Conservation (phyloP, 208 protist species). For the Novymonas esmeraldas region DNA sequence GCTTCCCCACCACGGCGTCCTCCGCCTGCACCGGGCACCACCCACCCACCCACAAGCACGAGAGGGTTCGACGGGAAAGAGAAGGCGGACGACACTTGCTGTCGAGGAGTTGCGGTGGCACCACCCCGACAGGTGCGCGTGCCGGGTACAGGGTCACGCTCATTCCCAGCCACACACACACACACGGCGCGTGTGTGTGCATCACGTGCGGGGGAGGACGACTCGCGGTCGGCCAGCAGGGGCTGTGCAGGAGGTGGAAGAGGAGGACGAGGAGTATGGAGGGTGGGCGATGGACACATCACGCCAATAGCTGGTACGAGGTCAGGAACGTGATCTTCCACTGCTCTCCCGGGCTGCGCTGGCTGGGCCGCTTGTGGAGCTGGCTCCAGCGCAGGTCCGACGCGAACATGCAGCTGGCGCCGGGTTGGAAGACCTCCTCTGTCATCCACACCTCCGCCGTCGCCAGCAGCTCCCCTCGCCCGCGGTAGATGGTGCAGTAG, state of each 20-base stretch:
- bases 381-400: constrained; percentile 38
- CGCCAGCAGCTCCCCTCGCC: constrained; percentile 44
- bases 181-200: no score
- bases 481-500: constrained; percentile 58
- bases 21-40: not conserved
- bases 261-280: not conserved
- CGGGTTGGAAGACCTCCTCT: constrained; percentile 25
- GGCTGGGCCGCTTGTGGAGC: constrained; percentile 40
- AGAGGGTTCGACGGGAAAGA: no score
- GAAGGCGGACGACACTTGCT: no score
- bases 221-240: not conserved
- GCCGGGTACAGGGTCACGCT: no score
- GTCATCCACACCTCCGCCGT: constrained; percentile 43
- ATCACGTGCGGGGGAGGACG: no score
- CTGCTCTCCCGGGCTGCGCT: constrained; percentile 7
- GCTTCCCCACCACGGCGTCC: not conserved
- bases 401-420: constrained; percentile 37
- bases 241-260: not conserved
- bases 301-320: constrained; percentile 39
- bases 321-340: constrained; percentile 49
- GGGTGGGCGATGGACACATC: no score
- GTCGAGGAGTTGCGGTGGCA: no score
- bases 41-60: no score
- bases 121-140: no score
- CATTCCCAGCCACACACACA: no score